These are phyloP conservation scores for Fusarium continuum DNA, from an alignment of 2,329 filamentous ascomycete genomes.

Conservation along the genomic window DNA sequence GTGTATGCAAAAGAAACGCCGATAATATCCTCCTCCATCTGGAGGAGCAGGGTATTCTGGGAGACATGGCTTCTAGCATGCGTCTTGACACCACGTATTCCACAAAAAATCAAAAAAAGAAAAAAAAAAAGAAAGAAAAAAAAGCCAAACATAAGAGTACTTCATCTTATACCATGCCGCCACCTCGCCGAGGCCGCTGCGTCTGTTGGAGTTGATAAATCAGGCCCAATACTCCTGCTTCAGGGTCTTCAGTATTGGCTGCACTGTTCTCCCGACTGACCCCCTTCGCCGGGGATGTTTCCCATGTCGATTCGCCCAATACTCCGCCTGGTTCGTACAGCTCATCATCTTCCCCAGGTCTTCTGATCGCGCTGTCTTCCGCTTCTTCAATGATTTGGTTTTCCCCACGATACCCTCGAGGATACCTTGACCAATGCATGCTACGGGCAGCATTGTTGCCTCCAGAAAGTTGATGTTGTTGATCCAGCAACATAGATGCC, in stretches of 20 bases:
- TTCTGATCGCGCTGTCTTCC: constrained; percentile 52
- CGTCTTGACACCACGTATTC: constrained; percentile 11
- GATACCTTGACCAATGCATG: constrained; percentile 56
- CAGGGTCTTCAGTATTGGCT: constrained; percentile 56
- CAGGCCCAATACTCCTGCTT: constrained; percentile 65
- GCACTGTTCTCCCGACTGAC: constrained; percentile 63
- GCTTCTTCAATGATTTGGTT: constrained; percentile 66
- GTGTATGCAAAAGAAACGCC: constrained; percentile 6
- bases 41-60: not conserved
- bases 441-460: constrained; percentile 57
- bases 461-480: constrained; percentile 74
- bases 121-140: not conserved
- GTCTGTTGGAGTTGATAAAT: constrained; percentile 68
- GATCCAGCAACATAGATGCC: constrained; percentile 77
- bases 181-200: constrained; percentile 59
- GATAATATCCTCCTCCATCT: not conserved
- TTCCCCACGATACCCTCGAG: constrained; percentile 57
- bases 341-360: constrained; percentile 62
- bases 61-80: constrained; percentile 2
- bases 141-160: not conserved
- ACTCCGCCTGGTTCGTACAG: constrained; percentile 61
- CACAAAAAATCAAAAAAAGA: not conserved
- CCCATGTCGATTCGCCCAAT: constrained; percentile 68
- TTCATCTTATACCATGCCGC: constrained; percentile 48
- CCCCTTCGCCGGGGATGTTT: constrained; percentile 62